Evolutionary conservation across 495 filamentous ascomycete genomes (phyloP).

Genomic region (Hypoxylon perforatum): DNA sequence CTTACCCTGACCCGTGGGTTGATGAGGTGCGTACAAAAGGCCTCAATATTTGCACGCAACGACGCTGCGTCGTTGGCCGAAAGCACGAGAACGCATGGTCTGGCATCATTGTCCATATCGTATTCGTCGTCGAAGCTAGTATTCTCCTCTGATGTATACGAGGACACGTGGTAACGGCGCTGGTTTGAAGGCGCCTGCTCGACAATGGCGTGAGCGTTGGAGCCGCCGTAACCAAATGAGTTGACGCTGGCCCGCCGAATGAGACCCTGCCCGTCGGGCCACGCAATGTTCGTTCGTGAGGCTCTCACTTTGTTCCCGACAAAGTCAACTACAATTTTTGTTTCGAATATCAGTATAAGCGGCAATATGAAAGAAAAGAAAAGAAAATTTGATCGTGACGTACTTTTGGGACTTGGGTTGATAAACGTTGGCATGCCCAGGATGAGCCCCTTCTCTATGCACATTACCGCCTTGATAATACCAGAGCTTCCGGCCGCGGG

Average conservation of each 20-base stretch:
- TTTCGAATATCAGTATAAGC: too few species aligned
- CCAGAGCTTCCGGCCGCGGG: conserved; percentile 56
- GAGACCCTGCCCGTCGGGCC: too few species aligned
- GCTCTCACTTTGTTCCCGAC: too few species aligned
- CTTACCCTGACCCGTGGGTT: conserved; percentile 15
- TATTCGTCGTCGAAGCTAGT: too few species aligned
- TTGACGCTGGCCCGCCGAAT: conserved; percentile 58
- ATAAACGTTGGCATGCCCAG: conserved; percentile 46
- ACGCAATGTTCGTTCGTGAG: too few species aligned
- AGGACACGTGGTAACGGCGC: too few species aligned
- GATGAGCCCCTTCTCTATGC: conserved; percentile 57
- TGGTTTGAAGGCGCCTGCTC: conserved; percentile 35
- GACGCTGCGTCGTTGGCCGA: conserved; percentile 37
- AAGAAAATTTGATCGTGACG: too few species aligned
- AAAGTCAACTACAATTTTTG: too few species aligned
- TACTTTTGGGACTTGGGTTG: conserved; percentile 53
- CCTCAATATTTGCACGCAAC: background rate
- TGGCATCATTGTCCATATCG: background rate
- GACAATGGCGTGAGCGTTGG: conserved; percentile 64
- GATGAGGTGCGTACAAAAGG: background rate
- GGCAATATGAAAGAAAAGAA: too few species aligned
- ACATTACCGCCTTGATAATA: conserved; percentile 59
- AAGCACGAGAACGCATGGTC: conserved; percentile 14
- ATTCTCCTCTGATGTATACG: too few species aligned
- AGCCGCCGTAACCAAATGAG: conserved; percentile 65